These are phyloP conservation scores for Xylaria sp. DNA, from an alignment of 2,329 filamentous ascomycete genomes.

Conservation along the genomic window DNA sequence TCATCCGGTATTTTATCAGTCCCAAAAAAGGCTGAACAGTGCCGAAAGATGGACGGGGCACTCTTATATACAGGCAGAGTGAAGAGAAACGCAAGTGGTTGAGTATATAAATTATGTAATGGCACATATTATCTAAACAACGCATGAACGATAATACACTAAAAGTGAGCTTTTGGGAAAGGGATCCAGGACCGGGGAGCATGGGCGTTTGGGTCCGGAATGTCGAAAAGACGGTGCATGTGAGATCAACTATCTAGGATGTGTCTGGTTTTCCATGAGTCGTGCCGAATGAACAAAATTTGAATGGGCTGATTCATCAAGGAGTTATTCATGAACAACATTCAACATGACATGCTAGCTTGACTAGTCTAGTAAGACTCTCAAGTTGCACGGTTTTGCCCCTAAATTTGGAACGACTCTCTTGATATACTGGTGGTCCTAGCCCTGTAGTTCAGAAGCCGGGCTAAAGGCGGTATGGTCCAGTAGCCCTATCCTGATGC, in stretches of 20 bases:
- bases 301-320: no score
- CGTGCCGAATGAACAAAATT: neutral
- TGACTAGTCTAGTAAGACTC: neutral
- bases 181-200: neutral
- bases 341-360: neutral
- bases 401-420: neutral
- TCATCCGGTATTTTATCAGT: neutral
- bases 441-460: neutral
- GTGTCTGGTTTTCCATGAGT: neutral
- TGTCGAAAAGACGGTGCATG: neutral
- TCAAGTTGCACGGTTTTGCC: no score
- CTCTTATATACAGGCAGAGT: neutral
- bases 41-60: neutral
- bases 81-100: neutral
- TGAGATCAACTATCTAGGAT: neutral
- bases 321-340: no score
- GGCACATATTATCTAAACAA: neutral
- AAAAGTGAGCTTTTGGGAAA: neutral
- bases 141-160: neutral
- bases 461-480: neutral
- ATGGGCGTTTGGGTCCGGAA: conserved; percentile 10
- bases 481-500: conserved; percentile 32
- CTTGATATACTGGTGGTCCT: neutral
- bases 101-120: neutral
- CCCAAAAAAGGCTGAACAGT: neutral